phyloP scores from a whole-genome alignment of 495 filamentous ascomycete genomes.

The Aspergillus bridgeri region DNA sequence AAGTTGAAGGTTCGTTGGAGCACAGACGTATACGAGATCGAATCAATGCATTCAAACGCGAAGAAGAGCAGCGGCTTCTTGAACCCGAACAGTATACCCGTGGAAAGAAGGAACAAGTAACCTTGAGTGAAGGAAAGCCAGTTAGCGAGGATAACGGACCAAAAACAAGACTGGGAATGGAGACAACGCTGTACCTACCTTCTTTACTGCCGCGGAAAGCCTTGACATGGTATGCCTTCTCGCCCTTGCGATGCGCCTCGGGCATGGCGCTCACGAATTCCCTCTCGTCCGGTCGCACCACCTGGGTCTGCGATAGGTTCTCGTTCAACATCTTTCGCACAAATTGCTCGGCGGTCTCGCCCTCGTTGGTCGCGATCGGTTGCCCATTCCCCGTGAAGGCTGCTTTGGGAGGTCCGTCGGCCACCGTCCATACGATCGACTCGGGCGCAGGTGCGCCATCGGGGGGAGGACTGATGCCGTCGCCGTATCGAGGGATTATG shows the following conservation, averaged over 20 bases:
- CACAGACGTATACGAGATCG: conserved; percentile 84
- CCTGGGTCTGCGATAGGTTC: conserved; percentile 51
- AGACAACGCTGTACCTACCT: conserved; percentile 40
- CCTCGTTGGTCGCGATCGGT: conserved; percentile 41
- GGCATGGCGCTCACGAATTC: conserved; percentile 74
- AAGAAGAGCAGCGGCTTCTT: conserved; percentile 92
- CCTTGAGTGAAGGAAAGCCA: too few relatives aligned
- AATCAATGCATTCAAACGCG: conserved; percentile 71
- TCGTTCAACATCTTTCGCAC: conserved; percentile 61
- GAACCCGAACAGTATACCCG: conserved; percentile 88
- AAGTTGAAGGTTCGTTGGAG: conserved; percentile 94
- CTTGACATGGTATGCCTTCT: conserved; percentile 89
- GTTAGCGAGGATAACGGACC: too few relatives aligned
- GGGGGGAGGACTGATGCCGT: conserved; percentile 50
- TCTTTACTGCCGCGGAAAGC: conserved; percentile 93
- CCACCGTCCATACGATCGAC: conserved; percentile 80
- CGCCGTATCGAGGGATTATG: conserved; percentile 63
- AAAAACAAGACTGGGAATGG: too few relatives aligned
- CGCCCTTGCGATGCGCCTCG: conserved; percentile 82
- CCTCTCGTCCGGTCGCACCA: conserved; percentile 66
- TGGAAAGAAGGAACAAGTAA: conserved; percentile 83
- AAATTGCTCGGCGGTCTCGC: conserved; percentile 61
- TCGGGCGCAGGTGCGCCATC: conserved; percentile 48
- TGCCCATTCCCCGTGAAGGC: conserved; percentile 39
- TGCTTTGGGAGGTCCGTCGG: conserved; percentile 65